Evolutionary conservation across 805 yeast genomes (phyloP).

Genomic region (Candida maltosa): DNA sequence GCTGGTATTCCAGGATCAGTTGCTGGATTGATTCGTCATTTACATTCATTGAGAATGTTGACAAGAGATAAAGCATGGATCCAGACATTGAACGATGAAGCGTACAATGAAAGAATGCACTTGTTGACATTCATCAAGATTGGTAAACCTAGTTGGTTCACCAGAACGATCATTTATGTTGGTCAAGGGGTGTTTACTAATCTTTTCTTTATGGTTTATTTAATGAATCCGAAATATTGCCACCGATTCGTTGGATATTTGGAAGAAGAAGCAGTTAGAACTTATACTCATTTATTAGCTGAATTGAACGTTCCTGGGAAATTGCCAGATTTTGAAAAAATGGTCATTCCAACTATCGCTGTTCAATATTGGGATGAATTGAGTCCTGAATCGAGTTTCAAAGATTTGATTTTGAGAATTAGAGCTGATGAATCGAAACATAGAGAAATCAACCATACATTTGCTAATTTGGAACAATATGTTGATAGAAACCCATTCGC

Average conservation of each 20-base stretch:
- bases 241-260: slow-evolving; percentile 76
- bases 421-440: slow-evolving; percentile 80
- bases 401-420: slow-evolving; percentile 56
- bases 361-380: slow-evolving; percentile 60
- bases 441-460: slow-evolving; percentile 75
- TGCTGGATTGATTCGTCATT: slow-evolving; percentile 68
- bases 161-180: slow-evolving; percentile 49
- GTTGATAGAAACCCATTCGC: slow-evolving; percentile 69
- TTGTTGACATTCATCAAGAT: slow-evolving; percentile 63
- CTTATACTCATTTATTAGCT: slow-evolving; percentile 58
- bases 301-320: slow-evolving; percentile 50
- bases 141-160: slow-evolving; percentile 59
- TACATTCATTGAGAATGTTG: slow-evolving; percentile 59
- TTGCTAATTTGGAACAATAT: slow-evolving; percentile 56
- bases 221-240: slow-evolving; percentile 59
- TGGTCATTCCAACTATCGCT: slow-evolving; percentile 57
- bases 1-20: slow-evolving; percentile 84
- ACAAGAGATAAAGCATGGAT: slow-evolving; percentile 72
- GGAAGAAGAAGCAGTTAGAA: slow-evolving; percentile 73
- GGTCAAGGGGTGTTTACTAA: slow-evolving; percentile 75
- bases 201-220: slow-evolving; percentile 56
- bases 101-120: slow-evolving; percentile 78
- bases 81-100: slow-evolving; percentile 70
- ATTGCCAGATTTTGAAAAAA: slow-evolving; percentile 45
- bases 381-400: slow-evolving; percentile 47